Conservation (phyloP, 1,284 basidiomycete genomes). For the Marasmius oreades region DNA sequence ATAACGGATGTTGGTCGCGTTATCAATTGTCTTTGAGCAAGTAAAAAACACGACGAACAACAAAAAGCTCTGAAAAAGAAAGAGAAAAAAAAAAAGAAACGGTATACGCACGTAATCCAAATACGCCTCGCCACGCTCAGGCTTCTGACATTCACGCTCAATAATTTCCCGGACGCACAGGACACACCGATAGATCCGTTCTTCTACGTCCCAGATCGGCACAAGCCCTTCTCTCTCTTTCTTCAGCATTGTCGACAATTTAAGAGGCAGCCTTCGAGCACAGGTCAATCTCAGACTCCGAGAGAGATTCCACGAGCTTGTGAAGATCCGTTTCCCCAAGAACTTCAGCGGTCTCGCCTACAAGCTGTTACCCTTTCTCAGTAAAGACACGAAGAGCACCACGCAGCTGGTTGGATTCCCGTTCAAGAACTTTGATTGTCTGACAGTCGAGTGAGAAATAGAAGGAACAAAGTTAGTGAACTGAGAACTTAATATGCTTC, state of each 20-base stretch:
- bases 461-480: neutral
- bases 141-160: neutral
- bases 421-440: neutral
- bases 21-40: no score
- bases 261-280: neutral
- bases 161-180: neutral
- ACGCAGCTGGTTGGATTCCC: neutral
- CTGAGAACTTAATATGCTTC: neutral
- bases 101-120: neutral
- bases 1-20: neutral
- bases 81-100: neutral
- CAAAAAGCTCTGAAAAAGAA: no score
- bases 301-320: neutral
- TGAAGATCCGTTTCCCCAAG: neutral
- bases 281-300: neutral
- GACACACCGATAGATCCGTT: neutral
- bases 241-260: neutral
- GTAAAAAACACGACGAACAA: no score
- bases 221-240: neutral
- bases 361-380: neutral
- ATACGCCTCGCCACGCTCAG: neutral
- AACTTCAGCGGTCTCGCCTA: neutral
- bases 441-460: neutral
- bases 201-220: neutral
- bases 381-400: neutral